phyloP scores from a whole-genome alignment of 345 rosid genomes.

The Leavenworthia alabamica region DNA sequence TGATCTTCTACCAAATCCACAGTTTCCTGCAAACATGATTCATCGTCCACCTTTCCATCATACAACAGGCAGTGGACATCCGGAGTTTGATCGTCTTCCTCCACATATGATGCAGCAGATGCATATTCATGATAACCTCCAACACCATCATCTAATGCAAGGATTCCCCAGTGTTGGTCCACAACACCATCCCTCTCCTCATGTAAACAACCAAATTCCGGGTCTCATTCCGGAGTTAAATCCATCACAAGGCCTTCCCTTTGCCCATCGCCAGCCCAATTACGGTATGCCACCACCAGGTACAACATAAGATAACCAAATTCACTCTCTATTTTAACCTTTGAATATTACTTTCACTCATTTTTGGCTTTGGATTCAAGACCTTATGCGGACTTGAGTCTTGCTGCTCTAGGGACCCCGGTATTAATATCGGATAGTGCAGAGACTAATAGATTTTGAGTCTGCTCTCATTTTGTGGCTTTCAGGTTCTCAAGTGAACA shows the following conservation, averaged over 20 bases:
- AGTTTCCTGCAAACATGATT: slow-evolving; percentile 47
- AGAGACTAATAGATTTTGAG: neutral
- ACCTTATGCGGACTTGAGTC: neutral
- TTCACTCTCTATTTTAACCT: neutral
- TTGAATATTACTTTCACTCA: neutral
- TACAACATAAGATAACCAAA: neutral
- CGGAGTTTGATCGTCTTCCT: slow-evolving; percentile 57
- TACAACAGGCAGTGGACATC: slow-evolving; percentile 33
- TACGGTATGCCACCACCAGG: slow-evolving; percentile 51
- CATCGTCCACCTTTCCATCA: slow-evolving; percentile 64
- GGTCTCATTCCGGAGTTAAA: slow-evolving; percentile 51
- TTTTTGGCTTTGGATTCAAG: neutral
- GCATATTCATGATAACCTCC: slow-evolving; percentile 54
- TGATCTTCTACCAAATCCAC: slow-evolving; percentile 47
- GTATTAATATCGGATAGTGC: neutral
- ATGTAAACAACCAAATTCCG: slow-evolving; percentile 48
- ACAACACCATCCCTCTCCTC: slow-evolving; percentile 35
- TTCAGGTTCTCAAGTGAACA: slow-evolving; percentile 46
- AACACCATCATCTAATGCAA: slow-evolving; percentile 47
- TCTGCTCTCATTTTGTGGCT: neutral
- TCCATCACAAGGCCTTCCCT: slow-evolving; percentile 57
- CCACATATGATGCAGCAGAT: slow-evolving; percentile 62
- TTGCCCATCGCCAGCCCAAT: slow-evolving; percentile 54
- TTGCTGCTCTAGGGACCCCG: neutral
- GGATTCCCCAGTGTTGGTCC: slow-evolving; percentile 53